Evolutionary conservation across 2,329 filamentous ascomycete genomes (phyloP).

Genomic region (Phialemonium atrogriseum): DNA sequence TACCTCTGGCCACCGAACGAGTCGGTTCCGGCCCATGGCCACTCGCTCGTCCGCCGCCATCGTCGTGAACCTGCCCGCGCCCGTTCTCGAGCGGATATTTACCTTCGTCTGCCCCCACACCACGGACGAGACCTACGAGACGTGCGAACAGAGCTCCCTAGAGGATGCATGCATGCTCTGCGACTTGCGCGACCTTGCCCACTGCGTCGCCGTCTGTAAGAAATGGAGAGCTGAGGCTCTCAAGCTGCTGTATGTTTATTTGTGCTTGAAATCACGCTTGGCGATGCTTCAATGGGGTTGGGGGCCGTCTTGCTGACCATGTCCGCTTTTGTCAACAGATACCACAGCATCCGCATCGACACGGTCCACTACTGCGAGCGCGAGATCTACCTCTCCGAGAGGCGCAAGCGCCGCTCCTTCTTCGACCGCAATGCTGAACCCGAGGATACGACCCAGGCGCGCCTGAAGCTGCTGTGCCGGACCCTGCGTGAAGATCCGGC

Average conservation of each 20-base stretch:
- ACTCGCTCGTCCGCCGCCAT: conserved; percentile 30
- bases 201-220: conserved; percentile 66
- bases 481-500: conserved; percentile 71
- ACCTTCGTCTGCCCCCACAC: conserved; percentile 75
- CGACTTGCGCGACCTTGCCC: conserved; percentile 79
- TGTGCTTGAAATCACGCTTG: neutral
- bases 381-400: conserved; percentile 72
- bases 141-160: conserved; percentile 70
- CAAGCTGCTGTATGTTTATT: conserved; percentile 54
- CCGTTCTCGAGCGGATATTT: conserved; percentile 73
- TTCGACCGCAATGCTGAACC: conserved; percentile 72
- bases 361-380: conserved; percentile 89
- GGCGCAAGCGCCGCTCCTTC: conserved; percentile 64
- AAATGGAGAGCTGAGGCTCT: conserved; percentile 55
- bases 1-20: neutral
- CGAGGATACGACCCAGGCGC: conserved; percentile 68
- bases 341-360: conserved; percentile 86
- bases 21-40: conserved; percentile 21
- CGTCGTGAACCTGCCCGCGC: conserved; percentile 51
- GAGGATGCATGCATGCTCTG: conserved; percentile 87
- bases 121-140: conserved; percentile 67
- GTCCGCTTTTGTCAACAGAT: conserved; percentile 40
- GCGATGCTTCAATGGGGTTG: neutral
- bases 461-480: conserved; percentile 71
- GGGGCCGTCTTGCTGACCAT: conserved; percentile 4